Conservation (phyloP, 1,139 yeast genomes). For the Yamadazyma triangularis region DNA sequence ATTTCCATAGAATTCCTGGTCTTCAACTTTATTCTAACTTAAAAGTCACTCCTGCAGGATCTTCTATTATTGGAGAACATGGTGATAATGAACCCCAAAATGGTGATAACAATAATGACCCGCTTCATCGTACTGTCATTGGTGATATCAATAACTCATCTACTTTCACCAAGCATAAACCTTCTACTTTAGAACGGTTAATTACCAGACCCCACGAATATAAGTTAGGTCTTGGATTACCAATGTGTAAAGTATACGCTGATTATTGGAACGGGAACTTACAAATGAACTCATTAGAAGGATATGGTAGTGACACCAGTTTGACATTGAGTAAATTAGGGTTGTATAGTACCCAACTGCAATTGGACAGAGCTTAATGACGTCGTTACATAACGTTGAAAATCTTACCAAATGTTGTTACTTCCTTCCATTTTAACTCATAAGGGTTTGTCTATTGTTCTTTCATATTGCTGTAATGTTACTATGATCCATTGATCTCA, state of each 20-base stretch:
- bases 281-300: slow-evolving; percentile 77
- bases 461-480: too few relatives aligned
- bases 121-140: slow-evolving; percentile 30
- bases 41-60: slow-evolving; percentile 37
- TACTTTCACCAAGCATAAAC: slow-evolving; percentile 27
- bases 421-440: too few relatives aligned
- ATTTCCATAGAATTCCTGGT: slow-evolving; percentile 69
- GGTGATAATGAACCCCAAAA: slow-evolving; percentile 4
- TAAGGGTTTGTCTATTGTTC: too few relatives aligned
- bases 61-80: slow-evolving; percentile 26
- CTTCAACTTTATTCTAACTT: slow-evolving; percentile 38
- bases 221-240: slow-evolving; percentile 82
- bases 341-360: slow-evolving; percentile 56
- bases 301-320: slow-evolving; percentile 88
- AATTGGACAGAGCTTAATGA: slow-evolving; percentile 71
- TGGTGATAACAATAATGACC: too few relatives aligned
- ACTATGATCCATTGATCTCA: too few relatives aligned
- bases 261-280: slow-evolving; percentile 95
- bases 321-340: slow-evolving; percentile 77
- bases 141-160: slow-evolving; percentile 42
- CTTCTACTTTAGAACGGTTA: slow-evolving; percentile 40
- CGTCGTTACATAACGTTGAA: too few relatives aligned
- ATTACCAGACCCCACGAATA: slow-evolving; percentile 69
- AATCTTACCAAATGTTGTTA: too few relatives aligned
- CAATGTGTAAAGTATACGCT: slow-evolving; percentile 87